Conservation (phyloP, 2,329 filamentous ascomycete genomes). For the Aspergillus transmontanensis region DNA sequence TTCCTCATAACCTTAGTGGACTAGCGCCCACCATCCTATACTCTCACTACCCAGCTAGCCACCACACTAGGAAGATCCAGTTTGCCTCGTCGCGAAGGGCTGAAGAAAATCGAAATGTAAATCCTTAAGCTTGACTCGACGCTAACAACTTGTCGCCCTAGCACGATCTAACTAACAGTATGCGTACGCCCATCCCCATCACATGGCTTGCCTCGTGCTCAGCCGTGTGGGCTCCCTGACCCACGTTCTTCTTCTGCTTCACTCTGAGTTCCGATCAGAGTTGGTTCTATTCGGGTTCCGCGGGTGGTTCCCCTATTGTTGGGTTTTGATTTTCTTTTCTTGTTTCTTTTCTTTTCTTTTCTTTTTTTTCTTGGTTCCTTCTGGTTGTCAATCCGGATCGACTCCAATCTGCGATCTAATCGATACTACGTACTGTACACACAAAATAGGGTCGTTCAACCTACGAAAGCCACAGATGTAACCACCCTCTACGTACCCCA, state of each 20-base stretch:
- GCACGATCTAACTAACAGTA: constrained; percentile 1
- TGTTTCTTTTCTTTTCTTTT: neutral
- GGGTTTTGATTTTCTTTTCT: neutral
- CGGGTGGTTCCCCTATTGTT: constrained; percentile 2
- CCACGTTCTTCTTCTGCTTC: neutral
- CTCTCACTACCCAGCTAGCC: neutral
- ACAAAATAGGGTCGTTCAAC: neutral
- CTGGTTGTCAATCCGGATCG: neutral
- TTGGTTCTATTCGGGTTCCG: neutral
- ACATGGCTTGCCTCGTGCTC: constrained; percentile 16
- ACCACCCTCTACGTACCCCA: neutral
- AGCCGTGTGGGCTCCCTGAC: constrained; percentile 7
- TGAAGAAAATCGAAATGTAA: constrained; percentile 10
- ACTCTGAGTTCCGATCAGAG: neutral
- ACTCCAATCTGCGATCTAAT: neutral
- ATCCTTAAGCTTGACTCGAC: constrained; percentile 8
- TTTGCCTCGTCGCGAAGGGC: neutral
- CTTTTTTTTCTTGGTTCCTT: neutral
- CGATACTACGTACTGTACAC: neutral
- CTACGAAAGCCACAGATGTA: neutral
- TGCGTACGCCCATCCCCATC: constrained; percentile 1
- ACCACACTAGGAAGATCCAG: neutral
- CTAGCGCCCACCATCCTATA: neutral
- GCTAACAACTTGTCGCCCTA: neutral
- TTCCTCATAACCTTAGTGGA: constrained; percentile 10